Evolutionary conservation across 805 yeast genomes (phyloP), one percentile per base, ranked within the genome.

Genomic region (Saturnispora besseyi): DNA sequence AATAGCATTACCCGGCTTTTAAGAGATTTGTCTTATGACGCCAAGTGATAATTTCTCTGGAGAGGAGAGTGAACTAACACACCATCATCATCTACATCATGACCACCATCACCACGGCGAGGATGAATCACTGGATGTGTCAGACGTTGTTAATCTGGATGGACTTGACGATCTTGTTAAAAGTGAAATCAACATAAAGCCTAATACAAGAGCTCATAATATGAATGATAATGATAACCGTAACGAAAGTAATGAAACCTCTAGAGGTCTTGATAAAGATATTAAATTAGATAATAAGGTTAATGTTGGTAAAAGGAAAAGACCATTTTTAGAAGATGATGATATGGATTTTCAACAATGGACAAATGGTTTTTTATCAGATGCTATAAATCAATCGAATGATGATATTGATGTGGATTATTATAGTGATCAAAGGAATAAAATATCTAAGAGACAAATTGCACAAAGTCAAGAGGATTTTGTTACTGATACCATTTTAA

Each of bases 401-500:
- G 55, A 30, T 10, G 54, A 50, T 41, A 51, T 49, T 10, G 57
- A 41, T 3, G 49, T 46, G 1, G 51, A 45, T 8, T 52, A 53
- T 48, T 45, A 47, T 30, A 46, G 28, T 15, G 28, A 31, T 4
- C 34, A 42, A 15, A 21, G 45, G 12, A 42, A 13, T 36, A 21
- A 24, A 33, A 32, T 22, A 22, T 11, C 40, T 30, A 41, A 12
- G 32, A 37, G 26, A n/a, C 21, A 29, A n/a, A 26, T 31, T 31
- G 31, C 15, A 4, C 41, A 44, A 9, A 26, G 26, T 12, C 48
- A 45, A n/a, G 47, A 37, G 7, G 47, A 45, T 15, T 67, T 83
- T 49, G 88, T 82, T 10, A 79, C 82, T 52, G 87, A 82, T 44
- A 87, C 86, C 1, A 79, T 84, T 43, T 69, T 81, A 54, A 86